Evolutionary conservation across 495 filamentous ascomycete genomes (phyloP).

Genomic region (Cladorrhinum samala): DNA sequence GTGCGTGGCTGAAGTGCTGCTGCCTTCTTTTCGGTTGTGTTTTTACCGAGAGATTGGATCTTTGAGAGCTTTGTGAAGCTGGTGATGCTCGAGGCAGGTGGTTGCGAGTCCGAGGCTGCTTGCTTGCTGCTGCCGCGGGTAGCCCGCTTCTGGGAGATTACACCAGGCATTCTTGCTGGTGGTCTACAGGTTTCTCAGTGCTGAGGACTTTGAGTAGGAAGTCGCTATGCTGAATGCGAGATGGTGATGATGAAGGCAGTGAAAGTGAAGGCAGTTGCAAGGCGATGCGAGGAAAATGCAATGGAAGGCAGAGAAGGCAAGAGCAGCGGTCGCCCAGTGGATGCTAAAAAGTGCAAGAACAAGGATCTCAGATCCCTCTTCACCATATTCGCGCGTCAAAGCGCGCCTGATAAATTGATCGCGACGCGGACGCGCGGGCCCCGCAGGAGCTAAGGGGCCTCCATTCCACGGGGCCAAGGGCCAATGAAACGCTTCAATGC

Average conservation of each 20-base stretch:
- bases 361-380: background rate
- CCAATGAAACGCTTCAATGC: background rate
- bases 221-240: background rate
- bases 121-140: constrained; percentile 24
- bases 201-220: background rate
- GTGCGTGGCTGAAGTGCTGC: constrained; percentile 10
- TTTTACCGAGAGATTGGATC: constrained; percentile 26
- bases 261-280: background rate
- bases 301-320: background rate
- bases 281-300: background rate
- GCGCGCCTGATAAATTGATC: background rate
- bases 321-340: background rate
- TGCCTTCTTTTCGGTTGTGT: constrained; percentile 13
- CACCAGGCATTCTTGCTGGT: constrained; percentile 21
- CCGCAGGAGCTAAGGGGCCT: background rate
- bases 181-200: background rate
- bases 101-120: constrained; percentile 12
- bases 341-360: background rate
- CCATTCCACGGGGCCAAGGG: background rate
- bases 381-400: background rate
- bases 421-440: background rate
- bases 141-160: constrained; percentile 23
- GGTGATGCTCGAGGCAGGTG: constrained; percentile 21
- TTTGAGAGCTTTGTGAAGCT: constrained; percentile 40
- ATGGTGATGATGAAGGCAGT: background rate